A percentile compares a stretch with the other conserved stretches of the same genome.
Conservation (phyloP, 768 basidiomycete genomes). For the Leccinum olivaceopallidum region DNA sequence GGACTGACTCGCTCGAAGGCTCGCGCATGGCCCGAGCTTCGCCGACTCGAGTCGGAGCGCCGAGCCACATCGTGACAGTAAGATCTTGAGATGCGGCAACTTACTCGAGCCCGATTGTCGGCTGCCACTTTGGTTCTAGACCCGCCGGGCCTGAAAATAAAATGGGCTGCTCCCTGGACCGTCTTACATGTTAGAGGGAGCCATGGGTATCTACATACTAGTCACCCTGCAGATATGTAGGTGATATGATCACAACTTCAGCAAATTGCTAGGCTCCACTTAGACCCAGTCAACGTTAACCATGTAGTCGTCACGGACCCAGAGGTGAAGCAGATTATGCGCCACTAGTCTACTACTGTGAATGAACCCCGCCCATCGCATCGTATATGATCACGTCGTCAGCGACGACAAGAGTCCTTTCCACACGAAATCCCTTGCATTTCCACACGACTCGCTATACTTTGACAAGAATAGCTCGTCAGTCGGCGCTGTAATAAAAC, state of each 20-base stretch:
- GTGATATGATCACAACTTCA: neutral
- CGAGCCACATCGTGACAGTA: too few species aligned
- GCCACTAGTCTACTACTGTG: neutral
- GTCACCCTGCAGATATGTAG: too few species aligned
- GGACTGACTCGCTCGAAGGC: too few species aligned
- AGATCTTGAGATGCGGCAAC: too few species aligned
- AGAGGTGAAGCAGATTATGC: neutral
- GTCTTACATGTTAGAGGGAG: too few species aligned
- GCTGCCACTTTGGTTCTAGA: too few species aligned
- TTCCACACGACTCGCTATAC: slow-evolving; percentile 76
- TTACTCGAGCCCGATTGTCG: too few species aligned
- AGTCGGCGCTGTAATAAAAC: slow-evolving; percentile 33
- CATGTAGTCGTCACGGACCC: neutral
- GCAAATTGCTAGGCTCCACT: neutral
- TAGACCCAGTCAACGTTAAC: too few species aligned
- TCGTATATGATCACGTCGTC: slow-evolving; percentile 13
- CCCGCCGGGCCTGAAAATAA: too few species aligned
- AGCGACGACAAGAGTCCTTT: slow-evolving; percentile 50
- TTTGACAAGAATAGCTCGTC: slow-evolving; percentile 81
- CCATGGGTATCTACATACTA: neutral
- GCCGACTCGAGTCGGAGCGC: too few species aligned
- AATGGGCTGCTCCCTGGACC: too few species aligned
- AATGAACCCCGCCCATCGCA: neutral
- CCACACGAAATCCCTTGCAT: slow-evolving; percentile 78
- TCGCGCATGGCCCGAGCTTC: too few species aligned